Evolutionary conservation across 371 early-diverging fungal species (phyloP), one percentile per base, ranked within the genome.

Genomic region (Smittium culicis): DNA sequence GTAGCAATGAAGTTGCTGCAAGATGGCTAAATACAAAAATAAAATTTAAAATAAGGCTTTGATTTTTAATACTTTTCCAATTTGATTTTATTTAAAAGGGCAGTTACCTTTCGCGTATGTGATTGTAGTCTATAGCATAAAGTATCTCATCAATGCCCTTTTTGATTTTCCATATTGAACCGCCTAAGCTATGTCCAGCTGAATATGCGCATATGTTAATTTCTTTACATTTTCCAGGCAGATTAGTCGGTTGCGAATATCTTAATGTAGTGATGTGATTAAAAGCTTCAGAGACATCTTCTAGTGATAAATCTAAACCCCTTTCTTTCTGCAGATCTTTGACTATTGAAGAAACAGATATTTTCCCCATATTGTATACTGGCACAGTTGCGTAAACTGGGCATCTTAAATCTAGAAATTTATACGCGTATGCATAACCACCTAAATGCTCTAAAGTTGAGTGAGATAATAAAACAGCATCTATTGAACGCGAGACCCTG

Each of bases 131-230:
- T 31, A 95, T 93, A 0, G 94, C 95, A 72, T 99, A 93, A 1
- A 98, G 81, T 68, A 99, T 91, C 28, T 89, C 88, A 66, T 98
- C 95, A 5, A 90, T 86, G 64, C 91, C 94, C 72, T 91, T 93
- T 67, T 86, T 86, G 64, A 99, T 93, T 71, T 90, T 93, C 97
- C 96, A 99, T 32, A 99, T 80, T 0, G 96, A 89, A 54, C 98
- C 99, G 71, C 99, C 99, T 61, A 99, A 80, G 0, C 96, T 88
- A 74, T 98, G 94, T 5, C 99, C 99, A 24, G 97, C 96, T 35
- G 89, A 81, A 74, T 89, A 91, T 1, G 99, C 93, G 14, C 92
- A 91, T 57, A 99, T 85, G 0, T 86, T 85, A 17, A 99, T 90
- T 8, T 91, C 92, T 65, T 86, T 80, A 67, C 67, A 71, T 74